These are phyloP conservation scores for Rhodomyrtus tomentosa DNA, from an alignment of 345 rosid genomes.

Conservation along the genomic window DNA sequence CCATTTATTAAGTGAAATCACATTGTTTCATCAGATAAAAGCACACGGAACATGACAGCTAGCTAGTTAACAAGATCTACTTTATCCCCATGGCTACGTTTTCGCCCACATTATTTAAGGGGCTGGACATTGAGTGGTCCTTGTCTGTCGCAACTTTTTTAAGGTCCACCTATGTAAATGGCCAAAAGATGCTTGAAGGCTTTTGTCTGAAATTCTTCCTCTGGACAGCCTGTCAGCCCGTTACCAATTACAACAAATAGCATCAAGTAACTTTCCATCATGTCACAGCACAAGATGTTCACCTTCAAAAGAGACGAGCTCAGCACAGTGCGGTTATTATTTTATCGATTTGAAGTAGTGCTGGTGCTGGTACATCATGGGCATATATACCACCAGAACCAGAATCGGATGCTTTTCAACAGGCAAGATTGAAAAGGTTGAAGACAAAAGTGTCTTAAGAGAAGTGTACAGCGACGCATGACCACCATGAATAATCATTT, in stretches of 20 bases:
- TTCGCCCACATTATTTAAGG: not conserved
- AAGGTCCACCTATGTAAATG: not conserved
- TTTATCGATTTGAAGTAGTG: not conserved
- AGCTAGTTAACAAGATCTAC: not conserved
- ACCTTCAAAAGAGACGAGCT: not conserved
- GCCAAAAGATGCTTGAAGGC: not conserved
- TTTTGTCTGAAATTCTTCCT: not conserved
- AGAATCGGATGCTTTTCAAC: not conserved
- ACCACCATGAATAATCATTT: not conserved
- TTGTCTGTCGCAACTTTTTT: not conserved
- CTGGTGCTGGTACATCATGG: not conserved
- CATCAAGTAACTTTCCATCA: constrained; percentile 1
- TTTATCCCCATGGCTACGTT: not conserved
- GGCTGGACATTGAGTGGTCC: constrained; percentile 7
- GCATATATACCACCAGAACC: not conserved
- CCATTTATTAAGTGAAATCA: not conserved
- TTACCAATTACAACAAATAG: constrained; percentile 1
- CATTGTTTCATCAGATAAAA: not conserved
- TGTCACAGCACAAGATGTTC: not conserved
- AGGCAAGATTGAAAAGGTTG: not conserved
- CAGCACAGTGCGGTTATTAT: not conserved
- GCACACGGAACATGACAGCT: not conserved
- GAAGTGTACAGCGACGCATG: not conserved
- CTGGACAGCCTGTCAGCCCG: constrained; percentile 13
- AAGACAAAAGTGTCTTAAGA: not conserved